phyloP scores from a whole-genome alignment of 768 basidiomycete species.

The Russula ochroleuca region DNA sequence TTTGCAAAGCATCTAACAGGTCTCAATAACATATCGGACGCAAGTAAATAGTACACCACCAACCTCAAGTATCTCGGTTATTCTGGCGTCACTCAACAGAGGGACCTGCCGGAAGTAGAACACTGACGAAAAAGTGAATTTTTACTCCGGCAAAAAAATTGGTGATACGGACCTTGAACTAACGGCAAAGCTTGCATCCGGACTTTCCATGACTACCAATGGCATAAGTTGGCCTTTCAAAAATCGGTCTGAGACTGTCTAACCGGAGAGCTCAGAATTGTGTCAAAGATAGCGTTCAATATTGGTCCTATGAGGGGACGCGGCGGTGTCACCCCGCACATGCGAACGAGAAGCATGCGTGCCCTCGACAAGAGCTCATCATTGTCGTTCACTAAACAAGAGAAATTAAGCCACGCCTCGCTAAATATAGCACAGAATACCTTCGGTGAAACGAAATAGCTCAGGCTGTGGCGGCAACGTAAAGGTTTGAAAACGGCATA shows the following conservation, averaged over 20 bases:
- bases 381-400: slow-evolving; percentile 59
- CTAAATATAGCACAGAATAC: slow-evolving; percentile 33
- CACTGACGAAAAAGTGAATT: slow-evolving; percentile 39
- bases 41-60: slow-evolving; percentile 20
- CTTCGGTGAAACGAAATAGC: slow-evolving; percentile 69
- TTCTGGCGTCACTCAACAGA: slow-evolving; percentile 68
- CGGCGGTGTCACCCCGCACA: slow-evolving; percentile 83
- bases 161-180: slow-evolving; percentile 54
- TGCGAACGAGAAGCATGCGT: slow-evolving; percentile 67
- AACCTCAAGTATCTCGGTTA: slow-evolving; percentile 79
- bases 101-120: slow-evolving; percentile 88
- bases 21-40: not conserved
- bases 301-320: slow-evolving; percentile 61
- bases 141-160: not conserved
- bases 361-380: slow-evolving; percentile 64
- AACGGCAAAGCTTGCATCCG: slow-evolving; percentile 82
- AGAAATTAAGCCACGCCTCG: not conserved
- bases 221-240: slow-evolving; percentile 15
- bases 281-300: slow-evolving; percentile 66
- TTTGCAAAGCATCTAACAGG: slow-evolving; percentile 60
- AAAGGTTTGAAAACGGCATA: slow-evolving; percentile 11
- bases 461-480: slow-evolving; percentile 49
- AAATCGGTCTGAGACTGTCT: slow-evolving; percentile 30
- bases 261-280: slow-evolving; percentile 73
- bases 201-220: slow-evolving; percentile 74